Conservation (phyloP, 2,329 filamentous ascomycete genomes). For the Colletotrichum horii region DNA sequence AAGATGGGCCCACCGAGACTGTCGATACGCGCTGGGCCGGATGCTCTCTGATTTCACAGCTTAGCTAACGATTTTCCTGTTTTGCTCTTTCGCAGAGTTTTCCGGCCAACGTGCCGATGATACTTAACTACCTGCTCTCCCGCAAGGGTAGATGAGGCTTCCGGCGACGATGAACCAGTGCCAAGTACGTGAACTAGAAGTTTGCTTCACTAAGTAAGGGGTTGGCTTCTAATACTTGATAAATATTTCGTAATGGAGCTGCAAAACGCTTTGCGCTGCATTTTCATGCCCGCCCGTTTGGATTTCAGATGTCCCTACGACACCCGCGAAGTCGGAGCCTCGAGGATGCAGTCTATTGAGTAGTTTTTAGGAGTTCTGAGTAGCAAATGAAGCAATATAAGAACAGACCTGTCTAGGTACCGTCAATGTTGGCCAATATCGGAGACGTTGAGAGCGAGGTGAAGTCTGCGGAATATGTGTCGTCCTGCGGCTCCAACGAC, state of each 20-base stretch:
- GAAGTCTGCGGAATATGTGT: background rate
- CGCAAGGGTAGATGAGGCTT: background rate
- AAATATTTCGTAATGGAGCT: background rate
- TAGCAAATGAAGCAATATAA: background rate
- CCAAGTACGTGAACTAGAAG: background rate
- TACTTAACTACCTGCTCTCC: background rate
- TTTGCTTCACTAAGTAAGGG: background rate
- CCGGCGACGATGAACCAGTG: background rate
- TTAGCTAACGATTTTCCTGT: background rate
- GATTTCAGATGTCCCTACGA: background rate
- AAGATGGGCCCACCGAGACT: background rate
- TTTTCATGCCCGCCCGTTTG: background rate
- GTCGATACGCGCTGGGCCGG: background rate
- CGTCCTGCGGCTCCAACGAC: background rate
- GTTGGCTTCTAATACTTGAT: background rate
- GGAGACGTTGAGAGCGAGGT: background rate
- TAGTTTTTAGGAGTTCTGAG: background rate
- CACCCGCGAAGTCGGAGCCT: background rate
- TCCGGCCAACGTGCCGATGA: background rate
- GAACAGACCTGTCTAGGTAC: background rate
- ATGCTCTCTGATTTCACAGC: background rate
- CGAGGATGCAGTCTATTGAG: background rate
- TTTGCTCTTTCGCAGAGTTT: background rate
- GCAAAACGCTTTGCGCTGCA: background rate
- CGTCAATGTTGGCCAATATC: background rate